phyloP scores from a whole-genome alignment of 2,329 filamentous ascomycete genomes.

The Penicillium sp. region DNA sequence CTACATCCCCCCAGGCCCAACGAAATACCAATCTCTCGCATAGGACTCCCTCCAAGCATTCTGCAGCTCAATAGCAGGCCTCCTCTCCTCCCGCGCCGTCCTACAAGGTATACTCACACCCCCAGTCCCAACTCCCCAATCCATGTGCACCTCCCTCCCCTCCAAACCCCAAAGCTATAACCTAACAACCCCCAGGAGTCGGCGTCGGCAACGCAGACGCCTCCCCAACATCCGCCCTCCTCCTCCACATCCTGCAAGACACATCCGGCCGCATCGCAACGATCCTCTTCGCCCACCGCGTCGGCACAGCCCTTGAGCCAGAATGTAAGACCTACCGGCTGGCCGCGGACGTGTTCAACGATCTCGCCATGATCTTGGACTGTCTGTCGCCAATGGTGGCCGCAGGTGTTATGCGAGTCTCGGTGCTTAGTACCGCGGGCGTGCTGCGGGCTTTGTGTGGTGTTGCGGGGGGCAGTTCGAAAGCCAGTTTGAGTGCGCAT shows the following conservation, averaged over 20 bases:
- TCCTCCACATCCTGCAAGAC: conserved; percentile 82
- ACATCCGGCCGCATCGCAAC: conserved; percentile 79
- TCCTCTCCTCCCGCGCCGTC: conserved; percentile 80
- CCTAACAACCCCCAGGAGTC: conserved; percentile 54
- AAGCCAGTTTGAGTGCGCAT: conserved; percentile 87
- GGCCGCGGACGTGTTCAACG: conserved; percentile 85
- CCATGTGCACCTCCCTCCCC: background rate
- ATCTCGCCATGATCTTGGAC: conserved; percentile 82
- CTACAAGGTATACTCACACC: conserved; percentile 61
- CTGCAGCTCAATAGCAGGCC: conserved; percentile 45
- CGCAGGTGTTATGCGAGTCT: conserved; percentile 54
- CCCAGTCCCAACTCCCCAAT: background rate
- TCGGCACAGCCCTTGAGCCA: conserved; percentile 80
- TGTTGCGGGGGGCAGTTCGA: conserved; percentile 85
- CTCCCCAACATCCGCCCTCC: conserved; percentile 76
- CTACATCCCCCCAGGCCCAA: background rate
- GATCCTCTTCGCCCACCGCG: conserved; percentile 79
- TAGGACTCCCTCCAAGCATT: conserved; percentile 47
- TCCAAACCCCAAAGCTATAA: background rate
- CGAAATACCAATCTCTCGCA: background rate
- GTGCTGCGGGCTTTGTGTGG: conserved; percentile 74
- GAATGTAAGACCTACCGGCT: conserved; percentile 91
- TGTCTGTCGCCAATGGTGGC: conserved; percentile 76
- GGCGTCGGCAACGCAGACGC: conserved; percentile 80
- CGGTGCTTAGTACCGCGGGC: conserved; percentile 61